Conservation (phyloP, 108 stramenopile genomes). For the Fragilaria radians region DNA sequence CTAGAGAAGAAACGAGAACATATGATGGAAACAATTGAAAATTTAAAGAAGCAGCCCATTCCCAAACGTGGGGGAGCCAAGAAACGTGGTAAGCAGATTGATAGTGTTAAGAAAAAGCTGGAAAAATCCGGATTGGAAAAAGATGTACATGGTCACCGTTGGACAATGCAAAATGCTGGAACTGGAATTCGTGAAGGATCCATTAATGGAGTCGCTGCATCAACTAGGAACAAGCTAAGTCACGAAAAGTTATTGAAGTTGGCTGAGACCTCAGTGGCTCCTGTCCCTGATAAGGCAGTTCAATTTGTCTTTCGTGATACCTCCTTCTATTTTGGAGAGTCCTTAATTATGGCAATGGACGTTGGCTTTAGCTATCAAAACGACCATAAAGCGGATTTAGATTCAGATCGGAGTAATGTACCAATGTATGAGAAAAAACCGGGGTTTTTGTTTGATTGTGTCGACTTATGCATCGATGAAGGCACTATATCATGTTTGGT, state of each 20-base stretch:
- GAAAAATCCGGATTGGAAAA: conserved; percentile 59
- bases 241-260: conserved; percentile 46
- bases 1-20: conserved; percentile 57
- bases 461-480: conserved; percentile 69
- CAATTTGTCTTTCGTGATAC: conserved; percentile 59
- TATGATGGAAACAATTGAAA: conserved; percentile 51
- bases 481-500: conserved; percentile 55
- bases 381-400: neutral
- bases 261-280: conserved; percentile 24
- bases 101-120: conserved; percentile 58
- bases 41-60: conserved; percentile 55
- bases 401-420: neutral
- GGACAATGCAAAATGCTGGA: conserved; percentile 45
- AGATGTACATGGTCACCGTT: conserved; percentile 46
- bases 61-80: conserved; percentile 31
- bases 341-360: conserved; percentile 55
- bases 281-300: conserved; percentile 69
- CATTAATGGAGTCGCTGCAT: conserved; percentile 47
- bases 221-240: conserved; percentile 27
- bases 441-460: conserved; percentile 60
- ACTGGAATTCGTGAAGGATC: conserved; percentile 42
- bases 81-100: conserved; percentile 46
- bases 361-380: conserved; percentile 42
- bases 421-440: conserved; percentile 8
- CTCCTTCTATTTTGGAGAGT: conserved; percentile 57